phyloP scores from a whole-genome alignment of 108 stramenopile species.

The Nannochloropsis gaditana region DNA sequence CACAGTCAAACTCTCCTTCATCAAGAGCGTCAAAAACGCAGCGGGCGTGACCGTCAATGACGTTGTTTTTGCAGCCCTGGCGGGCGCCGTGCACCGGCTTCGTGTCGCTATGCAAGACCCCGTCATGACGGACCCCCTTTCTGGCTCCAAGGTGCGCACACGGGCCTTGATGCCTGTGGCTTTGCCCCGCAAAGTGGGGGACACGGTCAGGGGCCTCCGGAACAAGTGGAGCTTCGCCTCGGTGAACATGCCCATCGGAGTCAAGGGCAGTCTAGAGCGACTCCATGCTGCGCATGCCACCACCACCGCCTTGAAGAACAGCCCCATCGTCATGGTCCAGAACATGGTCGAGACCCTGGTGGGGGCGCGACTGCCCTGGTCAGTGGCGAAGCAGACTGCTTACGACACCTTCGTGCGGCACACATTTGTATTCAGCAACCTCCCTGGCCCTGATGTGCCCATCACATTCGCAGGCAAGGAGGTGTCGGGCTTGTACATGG shows the following conservation, averaged over 20 bases:
- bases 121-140: constrained; percentile 11
- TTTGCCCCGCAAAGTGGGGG: constrained; percentile 31
- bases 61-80: constrained; percentile 36
- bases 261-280: constrained; percentile 33
- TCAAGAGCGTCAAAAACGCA: constrained; percentile 45
- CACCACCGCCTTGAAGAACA: constrained; percentile 31
- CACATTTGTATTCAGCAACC: constrained; percentile 52
- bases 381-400: constrained; percentile 41
- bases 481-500: constrained; percentile 39
- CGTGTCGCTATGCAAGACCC: background rate
- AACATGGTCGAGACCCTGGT: constrained; percentile 42
- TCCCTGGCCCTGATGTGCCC: constrained; percentile 52
- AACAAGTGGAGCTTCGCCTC: constrained; percentile 51
- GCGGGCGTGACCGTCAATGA: constrained; percentile 49
- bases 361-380: constrained; percentile 43
- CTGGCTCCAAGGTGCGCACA: background rate
- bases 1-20: constrained; percentile 36
- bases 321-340: constrained; percentile 43
- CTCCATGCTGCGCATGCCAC: constrained; percentile 4
- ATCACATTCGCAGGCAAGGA: constrained; percentile 34
- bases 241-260: constrained; percentile 34
- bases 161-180: constrained; percentile 50
- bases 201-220: constrained; percentile 14
- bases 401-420: constrained; percentile 47
- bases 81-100: constrained; percentile 42